phyloP scores from a whole-genome alignment of 306 rosid genomes.

The Vicia faba region DNA sequence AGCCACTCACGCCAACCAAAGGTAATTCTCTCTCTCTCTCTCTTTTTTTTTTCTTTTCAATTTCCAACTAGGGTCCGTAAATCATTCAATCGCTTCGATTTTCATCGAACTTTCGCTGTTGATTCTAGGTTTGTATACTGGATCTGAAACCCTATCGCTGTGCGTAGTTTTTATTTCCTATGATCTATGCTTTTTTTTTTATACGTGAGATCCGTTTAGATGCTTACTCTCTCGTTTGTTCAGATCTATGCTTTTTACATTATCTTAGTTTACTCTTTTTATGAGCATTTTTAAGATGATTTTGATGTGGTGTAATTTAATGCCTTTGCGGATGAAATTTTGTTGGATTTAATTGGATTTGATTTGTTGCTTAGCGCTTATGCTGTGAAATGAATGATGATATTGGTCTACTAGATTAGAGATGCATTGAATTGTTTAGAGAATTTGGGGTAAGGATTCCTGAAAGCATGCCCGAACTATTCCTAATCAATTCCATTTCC shows the following conservation, averaged over 20 bases:
- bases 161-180: constrained; percentile 9
- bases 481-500: background rate
- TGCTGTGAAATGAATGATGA: background rate
- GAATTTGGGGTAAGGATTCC: background rate
- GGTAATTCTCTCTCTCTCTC: constrained; percentile 31
- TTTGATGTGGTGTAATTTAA: background rate
- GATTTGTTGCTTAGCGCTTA: background rate
- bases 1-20: constrained; percentile 33
- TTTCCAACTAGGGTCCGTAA: constrained; percentile 28
- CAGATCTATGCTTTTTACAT: constrained; percentile 30
- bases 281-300: background rate
- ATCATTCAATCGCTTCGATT: background rate
- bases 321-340: background rate
- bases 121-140: constrained; percentile 9
- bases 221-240: background rate
- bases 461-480: background rate
- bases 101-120: background rate
- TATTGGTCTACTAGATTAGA: background rate
- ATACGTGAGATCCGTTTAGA: background rate
- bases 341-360: background rate
- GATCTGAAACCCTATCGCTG: constrained; percentile 8
- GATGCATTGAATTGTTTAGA: constrained; percentile 2
- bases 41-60: background rate
- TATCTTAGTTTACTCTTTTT: background rate
- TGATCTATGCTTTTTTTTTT: constrained; percentile 22